A percentile compares a stretch with the other conserved stretches of the same genome.
Evolutionary conservation across 768 basidiomycete genomes (phyloP).

Genomic region (Pulveroboletus sp.): DNA sequence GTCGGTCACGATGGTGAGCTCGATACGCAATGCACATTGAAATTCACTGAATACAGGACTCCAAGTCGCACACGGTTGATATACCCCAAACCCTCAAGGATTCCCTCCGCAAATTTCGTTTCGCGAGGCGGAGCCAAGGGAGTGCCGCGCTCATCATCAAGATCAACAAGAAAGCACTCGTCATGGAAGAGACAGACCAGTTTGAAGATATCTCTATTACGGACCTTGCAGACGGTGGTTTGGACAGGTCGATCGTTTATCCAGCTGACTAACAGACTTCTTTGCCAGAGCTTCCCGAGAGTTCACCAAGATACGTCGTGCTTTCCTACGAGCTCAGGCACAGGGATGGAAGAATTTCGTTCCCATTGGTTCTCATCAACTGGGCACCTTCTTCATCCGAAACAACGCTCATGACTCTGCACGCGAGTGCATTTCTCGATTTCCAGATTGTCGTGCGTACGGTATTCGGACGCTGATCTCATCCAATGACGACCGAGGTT

Average conservation of each 20-base stretch:
- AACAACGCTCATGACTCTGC: constrained; percentile 69
- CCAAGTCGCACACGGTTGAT: constrained; percentile 60
- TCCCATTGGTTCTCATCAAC: constrained; percentile 81
- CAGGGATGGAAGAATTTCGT: constrained; percentile 76
- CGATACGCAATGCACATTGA: neutral
- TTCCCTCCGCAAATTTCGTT: constrained; percentile 78
- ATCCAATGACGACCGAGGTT: neutral
- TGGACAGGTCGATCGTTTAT: neutral
- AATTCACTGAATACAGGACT: neutral
- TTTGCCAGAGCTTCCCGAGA: constrained; percentile 75
- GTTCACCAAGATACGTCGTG: constrained; percentile 80
- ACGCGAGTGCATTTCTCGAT: constrained; percentile 75
- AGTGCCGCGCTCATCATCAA: constrained; percentile 82
- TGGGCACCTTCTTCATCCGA: constrained; percentile 82
- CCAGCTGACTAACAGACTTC: neutral
- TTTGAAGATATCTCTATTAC: constrained; percentile 72
- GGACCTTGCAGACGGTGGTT: constrained; percentile 80
- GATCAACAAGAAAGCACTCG: constrained; percentile 78
- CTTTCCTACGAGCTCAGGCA: constrained; percentile 81
- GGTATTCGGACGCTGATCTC: neutral
- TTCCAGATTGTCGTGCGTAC: constrained; percentile 72
- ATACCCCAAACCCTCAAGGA: constrained; percentile 77
- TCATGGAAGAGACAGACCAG: constrained; percentile 81
- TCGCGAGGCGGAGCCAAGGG: constrained; percentile 57
- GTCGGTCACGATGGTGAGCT: constrained; percentile 20